Base-by-base conservation (phyloP, 176 grass and related monocot species). In the Microstegium vimineum region DNA sequence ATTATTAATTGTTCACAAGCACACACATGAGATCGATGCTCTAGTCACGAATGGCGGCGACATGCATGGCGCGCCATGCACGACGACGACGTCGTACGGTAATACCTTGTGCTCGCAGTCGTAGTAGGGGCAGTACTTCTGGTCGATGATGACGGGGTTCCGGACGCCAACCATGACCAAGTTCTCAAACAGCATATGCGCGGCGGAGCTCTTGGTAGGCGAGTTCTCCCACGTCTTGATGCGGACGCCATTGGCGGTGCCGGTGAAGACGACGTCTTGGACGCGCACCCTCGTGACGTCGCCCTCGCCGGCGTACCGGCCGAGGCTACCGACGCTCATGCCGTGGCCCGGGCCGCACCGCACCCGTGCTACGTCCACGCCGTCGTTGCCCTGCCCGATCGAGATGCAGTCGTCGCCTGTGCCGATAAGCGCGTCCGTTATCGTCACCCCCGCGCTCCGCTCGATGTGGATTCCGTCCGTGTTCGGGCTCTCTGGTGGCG, bases 321-420 rank as follows among this genome's bases (percentile, higher is more conserved):
- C 91, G 0, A 93, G 82, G 79, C 88, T 90, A 2, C 90, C 90
- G 40, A 92, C 13, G 56, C 90, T 94, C 69, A 96, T 96, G 56
- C 93, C 93, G 30, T 93, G 93, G 2, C 93, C 93, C 0, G 93
- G 93, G 22, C 93, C 93, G 51, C 93, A 96, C 6, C 61, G 72
- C 25, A 96, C 77, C 6, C 71, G 83, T 3, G 77, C 60, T 2
- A 95, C 46, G 0, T 84, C 69, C 3, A 93, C 76, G 31, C 81
- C 62, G 36, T 71, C 42, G 80, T 74, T 96, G 8, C 82, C 85
- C 11, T 90, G 93, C 45, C 90, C 90, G 10, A 96, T 52, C 32
- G 93, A 96, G 73, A 96, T 82, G 83, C 93, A 96, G 65, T 93
- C 93, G 6, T 96, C 93, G 11, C 93, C 93, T 0, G 88, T 93